Conservation (phyloP, 768 basidiomycete species). For the Leccinum imitatum region DNA sequence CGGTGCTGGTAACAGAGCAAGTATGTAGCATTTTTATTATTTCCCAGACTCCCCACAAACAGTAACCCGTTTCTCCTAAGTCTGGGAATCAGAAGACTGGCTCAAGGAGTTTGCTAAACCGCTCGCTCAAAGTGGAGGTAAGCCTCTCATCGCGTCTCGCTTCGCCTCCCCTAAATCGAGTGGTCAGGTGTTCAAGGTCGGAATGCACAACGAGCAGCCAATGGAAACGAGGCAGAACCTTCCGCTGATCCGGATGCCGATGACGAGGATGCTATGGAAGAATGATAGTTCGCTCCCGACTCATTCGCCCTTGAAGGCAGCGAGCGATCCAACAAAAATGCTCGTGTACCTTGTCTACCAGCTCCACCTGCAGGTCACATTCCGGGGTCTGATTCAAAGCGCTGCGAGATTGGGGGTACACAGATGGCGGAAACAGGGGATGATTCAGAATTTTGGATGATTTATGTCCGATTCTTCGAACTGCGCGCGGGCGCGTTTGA, state of each 20-base stretch:
- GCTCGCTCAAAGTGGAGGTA: conserved; percentile 71
- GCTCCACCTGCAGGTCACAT: background rate
- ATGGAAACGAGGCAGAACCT: conserved; percentile 19
- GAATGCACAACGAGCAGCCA: conserved; percentile 32
- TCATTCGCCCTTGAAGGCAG: background rate
- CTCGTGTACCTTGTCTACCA: background rate
- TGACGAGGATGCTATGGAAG: conserved; percentile 64
- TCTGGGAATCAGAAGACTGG: conserved; percentile 98
- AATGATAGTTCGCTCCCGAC: conserved; percentile 36
- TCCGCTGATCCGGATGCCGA: conserved; percentile 33
- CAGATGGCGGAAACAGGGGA: background rate
- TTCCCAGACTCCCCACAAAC: background rate
- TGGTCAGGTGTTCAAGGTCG: conserved; percentile 55
- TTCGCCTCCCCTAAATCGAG: conserved; percentile 3
- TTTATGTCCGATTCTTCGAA: conserved; percentile 60
- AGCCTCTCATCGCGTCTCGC: conserved; percentile 15
- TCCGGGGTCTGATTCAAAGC: conserved; percentile 2
- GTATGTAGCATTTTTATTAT: conserved; percentile 41
- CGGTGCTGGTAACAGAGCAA: conserved; percentile 70
- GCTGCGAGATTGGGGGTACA: conserved; percentile 1
- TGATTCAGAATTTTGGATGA: conserved; percentile 42
- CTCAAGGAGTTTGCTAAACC: conserved; percentile 79
- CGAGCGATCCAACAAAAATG: background rate
- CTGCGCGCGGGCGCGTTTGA: conserved; percentile 81
- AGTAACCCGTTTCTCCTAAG: conserved; percentile 38